Percentiles rank a stretch among this genome's conserved stretches.
Evolutionary conservation across 305 asterid species (phyloP).

Genomic region (Fraxinus greggii): DNA sequence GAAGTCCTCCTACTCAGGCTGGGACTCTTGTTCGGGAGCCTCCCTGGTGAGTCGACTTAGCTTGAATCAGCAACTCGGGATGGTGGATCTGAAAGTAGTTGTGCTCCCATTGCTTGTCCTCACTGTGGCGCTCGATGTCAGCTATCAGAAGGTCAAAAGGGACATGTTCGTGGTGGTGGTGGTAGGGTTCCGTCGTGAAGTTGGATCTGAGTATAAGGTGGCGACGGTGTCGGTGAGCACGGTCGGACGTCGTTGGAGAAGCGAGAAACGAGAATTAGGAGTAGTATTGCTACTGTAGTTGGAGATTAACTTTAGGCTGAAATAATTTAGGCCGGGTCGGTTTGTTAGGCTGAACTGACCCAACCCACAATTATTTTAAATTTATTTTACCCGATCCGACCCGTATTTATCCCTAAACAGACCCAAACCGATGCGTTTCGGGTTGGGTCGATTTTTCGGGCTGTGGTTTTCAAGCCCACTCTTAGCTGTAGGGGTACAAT

Average conservation of each 20-base stretch:
- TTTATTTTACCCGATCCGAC: no score
- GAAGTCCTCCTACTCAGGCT: slow-evolving; percentile 96
- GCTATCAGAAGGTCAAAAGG: slow-evolving; percentile 84
- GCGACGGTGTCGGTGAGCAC: slow-evolving; percentile 65
- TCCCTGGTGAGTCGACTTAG: slow-evolving; percentile 28
- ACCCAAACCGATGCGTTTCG: no score
- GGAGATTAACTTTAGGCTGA: no score
- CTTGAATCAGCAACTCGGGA: slow-evolving; percentile 30
- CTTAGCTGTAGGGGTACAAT: no score
- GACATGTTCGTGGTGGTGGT: slow-evolving; percentile 35
- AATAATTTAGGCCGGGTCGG: no score
- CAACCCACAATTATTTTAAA: no score
- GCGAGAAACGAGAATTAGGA: slow-evolving; percentile 66
- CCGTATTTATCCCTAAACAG: no score
- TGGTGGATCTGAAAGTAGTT: slow-evolving; percentile 52
- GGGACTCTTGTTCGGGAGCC: slow-evolving; percentile 61
- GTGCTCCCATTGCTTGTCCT: slow-evolving; percentile 84
- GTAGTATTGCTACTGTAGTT: slow-evolving; percentile 49
- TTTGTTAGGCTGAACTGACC: no score
- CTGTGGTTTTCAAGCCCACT: no score
- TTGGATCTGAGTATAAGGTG: slow-evolving; percentile 82
- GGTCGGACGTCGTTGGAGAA: slow-evolving; percentile 45
- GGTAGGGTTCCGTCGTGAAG: slow-evolving; percentile 46
- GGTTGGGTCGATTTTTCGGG: no score
- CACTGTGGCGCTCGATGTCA: slow-evolving; percentile 76